Percentiles rank a stretch among this genome's conserved stretches.
These are phyloP conservation scores for Pulveroboletus sp. DNA, from an alignment of 768 basidiomycete genomes.

Conservation along the genomic window DNA sequence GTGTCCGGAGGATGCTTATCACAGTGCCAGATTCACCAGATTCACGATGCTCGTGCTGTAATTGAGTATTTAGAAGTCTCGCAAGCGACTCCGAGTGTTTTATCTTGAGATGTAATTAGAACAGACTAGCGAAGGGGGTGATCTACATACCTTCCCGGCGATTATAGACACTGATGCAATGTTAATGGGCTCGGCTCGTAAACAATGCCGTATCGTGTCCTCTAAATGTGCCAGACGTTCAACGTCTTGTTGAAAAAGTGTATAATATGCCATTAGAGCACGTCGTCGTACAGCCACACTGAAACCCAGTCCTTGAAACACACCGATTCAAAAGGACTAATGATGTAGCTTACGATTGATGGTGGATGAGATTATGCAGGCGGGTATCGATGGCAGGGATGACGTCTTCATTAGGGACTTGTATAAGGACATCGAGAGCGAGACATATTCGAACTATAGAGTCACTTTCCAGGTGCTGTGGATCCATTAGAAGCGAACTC, in stretches of 20 bases:
- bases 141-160: slow-evolving; percentile 23
- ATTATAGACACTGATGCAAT: slow-evolving; percentile 8
- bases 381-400: slow-evolving; percentile 72
- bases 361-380: slow-evolving; percentile 61
- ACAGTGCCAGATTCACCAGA: slow-evolving; percentile 3
- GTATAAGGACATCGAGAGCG: slow-evolving; percentile 66
- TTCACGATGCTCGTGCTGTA: slow-evolving; percentile 13
- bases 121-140: neutral
- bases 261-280: slow-evolving; percentile 54
- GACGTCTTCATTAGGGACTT: slow-evolving; percentile 58
- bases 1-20: slow-evolving; percentile 19
- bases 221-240: slow-evolving; percentile 44
- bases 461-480: slow-evolving; percentile 67
- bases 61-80: slow-evolving; percentile 21
- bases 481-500: slow-evolving; percentile 1
- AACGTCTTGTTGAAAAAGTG: slow-evolving; percentile 45
- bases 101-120: slow-evolving; percentile 17
- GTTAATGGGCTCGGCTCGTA: slow-evolving; percentile 9
- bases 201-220: slow-evolving; percentile 12
- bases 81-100: slow-evolving; percentile 21
- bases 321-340: slow-evolving; percentile 1
- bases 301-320: slow-evolving; percentile 8
- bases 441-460: slow-evolving; percentile 57
- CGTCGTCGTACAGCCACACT: slow-evolving; percentile 61
- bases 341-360: slow-evolving; percentile 67